A percentile compares a stretch with the other conserved stretches of the same genome.
These are phyloP conservation scores for Leonotis leonurus DNA, from an alignment of 257 asterid species.

Conservation along the genomic window DNA sequence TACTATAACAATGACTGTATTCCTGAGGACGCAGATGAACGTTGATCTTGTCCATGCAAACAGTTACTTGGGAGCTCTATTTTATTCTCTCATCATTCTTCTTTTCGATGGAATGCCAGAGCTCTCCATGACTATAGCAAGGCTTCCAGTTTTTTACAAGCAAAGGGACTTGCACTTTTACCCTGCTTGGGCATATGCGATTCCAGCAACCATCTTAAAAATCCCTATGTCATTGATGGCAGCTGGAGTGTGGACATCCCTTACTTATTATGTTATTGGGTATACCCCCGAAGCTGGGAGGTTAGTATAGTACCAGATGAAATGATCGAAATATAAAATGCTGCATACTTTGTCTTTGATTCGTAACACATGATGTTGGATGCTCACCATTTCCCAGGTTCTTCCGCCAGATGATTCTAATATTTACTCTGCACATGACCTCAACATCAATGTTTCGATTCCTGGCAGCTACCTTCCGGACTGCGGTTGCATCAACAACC, in stretches of 20 bases:
- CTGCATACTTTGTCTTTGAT: background rate
- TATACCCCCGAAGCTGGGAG: conserved; percentile 51
- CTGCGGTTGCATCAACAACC: conserved; percentile 35
- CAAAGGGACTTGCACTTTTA: conserved; percentile 40
- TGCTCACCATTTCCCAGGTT: background rate
- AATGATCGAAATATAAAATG: background rate
- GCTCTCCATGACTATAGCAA: conserved; percentile 35
- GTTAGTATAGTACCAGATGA: conserved; percentile 30
- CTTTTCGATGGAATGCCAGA: conserved; percentile 40
- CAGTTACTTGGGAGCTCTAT: conserved; percentile 41
- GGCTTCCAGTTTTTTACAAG: conserved; percentile 46
- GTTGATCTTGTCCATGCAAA: conserved; percentile 37
- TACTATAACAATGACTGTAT: conserved; percentile 33
- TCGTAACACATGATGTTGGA: background rate
- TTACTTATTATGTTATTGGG: conserved; percentile 55
- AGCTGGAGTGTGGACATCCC: conserved; percentile 47
- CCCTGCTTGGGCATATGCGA: conserved; percentile 51
- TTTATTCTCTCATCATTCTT: conserved; percentile 31
- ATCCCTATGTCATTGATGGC: conserved; percentile 34
- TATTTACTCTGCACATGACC: conserved; percentile 49
- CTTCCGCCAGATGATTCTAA: conserved; percentile 22
- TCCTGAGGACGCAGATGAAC: conserved; percentile 38
- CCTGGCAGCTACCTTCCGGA: conserved; percentile 48
- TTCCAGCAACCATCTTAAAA: conserved; percentile 43
- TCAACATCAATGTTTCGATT: conserved; percentile 55